Base-by-base conservation (phyloP, 495 filamentous ascomycete species). In the Penicillium herquei region DNA sequence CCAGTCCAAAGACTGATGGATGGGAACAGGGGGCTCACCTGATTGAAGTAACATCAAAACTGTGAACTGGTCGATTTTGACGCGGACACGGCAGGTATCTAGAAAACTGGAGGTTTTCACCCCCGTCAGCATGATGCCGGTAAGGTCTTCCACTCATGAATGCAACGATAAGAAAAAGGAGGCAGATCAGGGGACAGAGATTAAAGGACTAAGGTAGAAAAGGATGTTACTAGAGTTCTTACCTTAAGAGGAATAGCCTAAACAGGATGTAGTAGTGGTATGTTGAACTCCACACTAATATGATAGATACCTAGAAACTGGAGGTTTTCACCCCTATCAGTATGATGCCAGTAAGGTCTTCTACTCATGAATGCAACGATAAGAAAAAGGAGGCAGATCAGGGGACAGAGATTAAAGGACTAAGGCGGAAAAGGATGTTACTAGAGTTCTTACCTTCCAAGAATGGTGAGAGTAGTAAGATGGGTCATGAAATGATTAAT, bases 401-500 rank as follows among this genome's bases (percentile, higher is more conserved):
- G 40, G 40, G 17, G 40, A 43, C 40, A 35, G 12, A 39, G 16
- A 50, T 17, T 11, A 14, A 11, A 35, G 21, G 4, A 26, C 21
- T 4, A 4, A 26, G 21, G 21, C 2, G 21, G 16, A 50, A 50
- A 39, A n/a, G 2, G 21, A 43, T 3, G 14, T 32, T 39, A 39
- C 47, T 56, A 14, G 54, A 56, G 54, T 56, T 50, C 47, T 56
- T 39, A 51, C 47, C 54, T 51, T 44, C n/a, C n/a, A n/a, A n/a
- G n/a, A n/a, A n/a, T n/a, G 18, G 31, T 6, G 18, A 41, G 21
- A 40, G 7, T 6, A 37, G 21, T 2, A 26, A 26, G 21, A 26
- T 26, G 1, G 21, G 21, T 18, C 17, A 45, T 6, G 6, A 17
- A 45, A 4, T 5, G 39, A 5, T 13, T 42, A n/a, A n/a, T 11